Evolutionary conservation across 805 yeast species (phyloP).

Genomic region (Metschnikowia corniflorae): DNA sequence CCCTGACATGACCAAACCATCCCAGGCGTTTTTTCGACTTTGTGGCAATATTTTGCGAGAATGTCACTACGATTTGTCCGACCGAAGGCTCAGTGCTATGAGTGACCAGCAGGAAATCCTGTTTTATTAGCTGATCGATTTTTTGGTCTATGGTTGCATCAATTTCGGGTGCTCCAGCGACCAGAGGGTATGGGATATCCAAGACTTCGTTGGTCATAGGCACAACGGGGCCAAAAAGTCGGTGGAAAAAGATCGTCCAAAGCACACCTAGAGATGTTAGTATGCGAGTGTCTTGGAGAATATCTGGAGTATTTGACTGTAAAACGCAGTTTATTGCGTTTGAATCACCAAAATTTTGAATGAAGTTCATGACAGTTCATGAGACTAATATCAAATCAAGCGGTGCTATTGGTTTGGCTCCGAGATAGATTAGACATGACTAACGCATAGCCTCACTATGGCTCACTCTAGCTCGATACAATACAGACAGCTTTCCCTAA

Average conservation of each 20-base stretch:
- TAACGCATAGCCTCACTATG: too few species aligned
- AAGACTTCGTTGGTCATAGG: constrained; percentile 56
- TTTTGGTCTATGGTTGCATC: constrained; percentile 41
- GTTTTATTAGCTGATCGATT: constrained; percentile 30
- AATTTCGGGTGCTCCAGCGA: constrained; percentile 45
- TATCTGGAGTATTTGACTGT: too few species aligned
- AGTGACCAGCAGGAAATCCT: constrained; percentile 20
- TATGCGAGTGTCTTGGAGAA: too few species aligned
- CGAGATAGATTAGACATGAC: too few species aligned
- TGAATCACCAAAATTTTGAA: too few species aligned
- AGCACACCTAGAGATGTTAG: constrained; percentile 44
- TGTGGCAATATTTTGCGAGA: constrained; percentile 36
- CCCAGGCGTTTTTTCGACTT: constrained; percentile 44
- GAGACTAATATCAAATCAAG: not conserved
- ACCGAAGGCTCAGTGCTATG: constrained; percentile 21
- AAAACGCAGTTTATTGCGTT: too few species aligned
- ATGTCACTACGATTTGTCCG: constrained; percentile 36
- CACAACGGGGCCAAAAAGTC: constrained; percentile 61
- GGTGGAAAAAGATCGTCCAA: constrained; percentile 64
- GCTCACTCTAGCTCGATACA: too few species aligned
- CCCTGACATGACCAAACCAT: constrained; percentile 47
- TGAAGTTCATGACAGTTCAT: too few species aligned
- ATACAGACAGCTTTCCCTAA: too few species aligned
- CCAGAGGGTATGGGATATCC: constrained; percentile 57
- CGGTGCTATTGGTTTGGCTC: too few species aligned